phyloP scores from a whole-genome alignment of 2,329 filamentous ascomycete genomes.

The Trichoderma atrobrunneum region DNA sequence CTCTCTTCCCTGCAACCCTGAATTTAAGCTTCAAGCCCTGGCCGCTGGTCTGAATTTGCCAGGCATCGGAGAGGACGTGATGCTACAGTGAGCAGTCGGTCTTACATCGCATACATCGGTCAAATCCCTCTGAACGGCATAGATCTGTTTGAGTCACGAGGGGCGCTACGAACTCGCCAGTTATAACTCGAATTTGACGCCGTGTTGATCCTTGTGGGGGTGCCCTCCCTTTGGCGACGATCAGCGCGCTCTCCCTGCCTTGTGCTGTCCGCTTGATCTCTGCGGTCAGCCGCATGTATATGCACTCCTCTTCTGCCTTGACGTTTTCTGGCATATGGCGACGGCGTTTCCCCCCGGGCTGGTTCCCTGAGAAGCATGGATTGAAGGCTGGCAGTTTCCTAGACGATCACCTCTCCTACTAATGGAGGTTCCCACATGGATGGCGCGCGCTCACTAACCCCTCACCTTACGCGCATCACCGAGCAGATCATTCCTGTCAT shows the following conservation, averaged over 20 bases:
- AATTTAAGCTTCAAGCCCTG: constrained; percentile 53
- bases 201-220: constrained; percentile 3
- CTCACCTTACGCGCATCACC: constrained; percentile 6
- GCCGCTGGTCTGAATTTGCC: constrained; percentile 44
- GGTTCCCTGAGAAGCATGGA: constrained; percentile 8
- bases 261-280: not conserved
- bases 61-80: constrained; percentile 46
- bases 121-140: not conserved
- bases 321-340: constrained; percentile 12
- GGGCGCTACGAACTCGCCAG: not conserved
- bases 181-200: not conserved
- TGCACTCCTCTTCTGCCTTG: not conserved
- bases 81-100: constrained; percentile 31
- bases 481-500: constrained; percentile 18
- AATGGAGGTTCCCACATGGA: constrained; percentile 4
- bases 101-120: not conserved
- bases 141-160: not conserved
- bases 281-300: not conserved
- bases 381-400: not conserved
- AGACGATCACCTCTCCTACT: not conserved
- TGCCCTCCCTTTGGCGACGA: not conserved
- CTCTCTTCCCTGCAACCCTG: constrained; percentile 85
- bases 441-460: constrained; percentile 5
- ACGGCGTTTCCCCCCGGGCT: constrained; percentile 11
- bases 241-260: not conserved